Percentiles rank a stretch among this genome's conserved stretches.
phyloP scores from a whole-genome alignment of 139 green algal species.

The Tetraselmis striata region DNA sequence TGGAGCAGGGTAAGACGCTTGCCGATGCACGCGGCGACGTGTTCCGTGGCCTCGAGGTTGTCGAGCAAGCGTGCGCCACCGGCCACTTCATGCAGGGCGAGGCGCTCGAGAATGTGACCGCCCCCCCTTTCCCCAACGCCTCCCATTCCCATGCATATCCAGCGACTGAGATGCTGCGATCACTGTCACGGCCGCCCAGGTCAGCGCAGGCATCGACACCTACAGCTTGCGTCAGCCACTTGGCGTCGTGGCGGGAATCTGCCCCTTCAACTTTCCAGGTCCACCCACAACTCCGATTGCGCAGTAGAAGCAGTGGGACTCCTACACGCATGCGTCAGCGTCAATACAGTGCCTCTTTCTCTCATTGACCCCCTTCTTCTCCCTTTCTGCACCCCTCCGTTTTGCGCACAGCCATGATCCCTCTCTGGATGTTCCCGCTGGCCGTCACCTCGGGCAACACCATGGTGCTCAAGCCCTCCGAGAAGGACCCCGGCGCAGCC shows the following conservation, averaged over 20 bases:
- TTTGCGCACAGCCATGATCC: slow-evolving; percentile 19
- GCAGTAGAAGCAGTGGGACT: no score
- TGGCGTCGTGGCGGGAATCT: slow-evolving; percentile 87
- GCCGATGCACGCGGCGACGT: slow-evolving; percentile 86
- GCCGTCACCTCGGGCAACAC: slow-evolving; percentile 74
- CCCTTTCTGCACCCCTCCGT: not conserved
- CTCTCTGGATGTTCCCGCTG: slow-evolving; percentile 86
- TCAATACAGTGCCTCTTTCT: no score
- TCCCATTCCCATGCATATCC: no score
- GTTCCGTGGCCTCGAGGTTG: slow-evolving; percentile 93
- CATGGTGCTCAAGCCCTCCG: slow-evolving; percentile 83
- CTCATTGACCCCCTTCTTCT: not conserved
- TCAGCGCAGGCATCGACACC: slow-evolving; percentile 97
- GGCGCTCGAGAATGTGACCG: slow-evolving; percentile 77
- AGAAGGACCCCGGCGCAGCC: slow-evolving; percentile 74
- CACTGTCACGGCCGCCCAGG: no score
- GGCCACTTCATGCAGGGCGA: slow-evolving; percentile 71
- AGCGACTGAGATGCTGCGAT: no score
- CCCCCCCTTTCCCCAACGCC: no score
- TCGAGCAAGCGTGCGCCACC: slow-evolving; percentile 82
- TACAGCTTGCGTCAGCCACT: slow-evolving; percentile 85
- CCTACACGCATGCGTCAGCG: no score
- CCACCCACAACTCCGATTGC: slow-evolving; percentile 41
- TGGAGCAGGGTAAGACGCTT: slow-evolving; percentile 95
- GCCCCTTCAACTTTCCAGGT: slow-evolving; percentile 96